These are phyloP conservation scores for Lodderomyces margitis DNA, from an alignment of 1,139 yeast genomes.

Conservation along the genomic window DNA sequence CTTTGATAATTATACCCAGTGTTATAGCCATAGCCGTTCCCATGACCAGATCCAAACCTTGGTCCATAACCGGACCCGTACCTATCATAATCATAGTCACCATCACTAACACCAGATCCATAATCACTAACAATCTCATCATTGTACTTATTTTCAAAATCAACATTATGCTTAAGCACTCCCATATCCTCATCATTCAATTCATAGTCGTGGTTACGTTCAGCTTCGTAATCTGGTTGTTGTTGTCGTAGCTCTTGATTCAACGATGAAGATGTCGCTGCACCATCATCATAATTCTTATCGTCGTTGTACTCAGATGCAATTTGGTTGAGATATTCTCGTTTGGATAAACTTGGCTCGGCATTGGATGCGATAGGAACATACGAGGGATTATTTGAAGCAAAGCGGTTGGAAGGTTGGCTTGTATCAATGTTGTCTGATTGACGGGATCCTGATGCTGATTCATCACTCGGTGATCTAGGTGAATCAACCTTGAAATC, in stretches of 20 bases:
- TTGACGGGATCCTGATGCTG: no score
- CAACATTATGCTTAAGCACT: slow-evolving; percentile 7
- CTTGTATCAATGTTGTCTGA: no score
- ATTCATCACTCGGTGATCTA: background rate
- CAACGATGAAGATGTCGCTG: slow-evolving; percentile 3
- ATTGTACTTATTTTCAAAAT: slow-evolving; percentile 11
- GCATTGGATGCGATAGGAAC: slow-evolving; percentile 14
- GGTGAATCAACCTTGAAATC: background rate
- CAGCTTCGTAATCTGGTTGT: slow-evolving; percentile 1
- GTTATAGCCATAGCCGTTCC: no score
- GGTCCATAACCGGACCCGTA: background rate
- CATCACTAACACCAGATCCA: slow-evolving; percentile 12
- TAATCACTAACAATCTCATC: slow-evolving; percentile 20
- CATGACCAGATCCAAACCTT: background rate
- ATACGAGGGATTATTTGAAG: no score
- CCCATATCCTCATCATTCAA: slow-evolving; percentile 21
- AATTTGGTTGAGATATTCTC: slow-evolving; percentile 11
- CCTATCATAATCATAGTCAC: slow-evolving; percentile 3
- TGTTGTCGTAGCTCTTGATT: slow-evolving; percentile 3
- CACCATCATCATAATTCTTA: slow-evolving; percentile 16
- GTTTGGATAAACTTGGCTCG: slow-evolving; percentile 5
- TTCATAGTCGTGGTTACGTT: slow-evolving; percentile 16
- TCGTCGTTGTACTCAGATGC: slow-evolving; percentile 13
- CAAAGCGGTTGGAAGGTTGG: no score
- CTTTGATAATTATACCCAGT: background rate